A percentile compares a stretch with the other conserved stretches of the same genome.
Evolutionary conservation across 306 rosid species (phyloP).

Genomic region (Astragalus membranaceus): DNA sequence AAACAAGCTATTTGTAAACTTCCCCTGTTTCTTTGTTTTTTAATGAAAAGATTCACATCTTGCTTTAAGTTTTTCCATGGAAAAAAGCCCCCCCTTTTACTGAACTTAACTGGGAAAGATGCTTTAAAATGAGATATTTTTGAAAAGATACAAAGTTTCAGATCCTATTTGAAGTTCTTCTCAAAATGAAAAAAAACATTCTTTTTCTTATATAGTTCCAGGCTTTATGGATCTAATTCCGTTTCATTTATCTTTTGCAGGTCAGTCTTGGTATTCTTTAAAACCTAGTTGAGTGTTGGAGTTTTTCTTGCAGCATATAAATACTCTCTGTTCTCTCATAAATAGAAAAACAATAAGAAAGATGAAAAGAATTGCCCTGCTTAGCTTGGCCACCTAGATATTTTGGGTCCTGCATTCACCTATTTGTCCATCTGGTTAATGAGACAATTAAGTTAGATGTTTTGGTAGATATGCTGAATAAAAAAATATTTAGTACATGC

Average conservation of each 20-base stretch:
- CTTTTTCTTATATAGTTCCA: slow-evolving; percentile 5
- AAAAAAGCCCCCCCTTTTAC: neutral
- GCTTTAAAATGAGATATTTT: slow-evolving; percentile 8
- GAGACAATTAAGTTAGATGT: neutral
- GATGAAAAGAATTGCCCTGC: neutral
- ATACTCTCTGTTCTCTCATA: neutral
- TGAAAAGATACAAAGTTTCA: slow-evolving; percentile 3
- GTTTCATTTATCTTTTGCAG: slow-evolving; percentile 18
- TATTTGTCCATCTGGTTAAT: slow-evolving; percentile 5
- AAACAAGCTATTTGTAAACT: slow-evolving; percentile 8
- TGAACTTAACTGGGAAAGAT: neutral
- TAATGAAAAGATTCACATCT: neutral
- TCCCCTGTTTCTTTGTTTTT: slow-evolving; percentile 3
- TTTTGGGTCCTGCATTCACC: neutral
- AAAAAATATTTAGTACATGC: neutral
- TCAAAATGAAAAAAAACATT: slow-evolving; percentile 9
- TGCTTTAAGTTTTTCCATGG: neutral
- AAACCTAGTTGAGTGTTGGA: slow-evolving; percentile 2
- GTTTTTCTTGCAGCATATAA: slow-evolving; percentile 8
- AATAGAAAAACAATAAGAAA: neutral
- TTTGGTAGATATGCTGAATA: slow-evolving; percentile 10
- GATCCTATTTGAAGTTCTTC: slow-evolving; percentile 14
- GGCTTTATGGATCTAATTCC: slow-evolving; percentile 4
- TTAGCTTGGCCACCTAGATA: neutral
- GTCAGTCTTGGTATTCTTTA: slow-evolving; percentile 23